Evolutionary conservation across 495 filamentous ascomycete species (phyloP).

Genomic region (Neurospora sp.): DNA sequence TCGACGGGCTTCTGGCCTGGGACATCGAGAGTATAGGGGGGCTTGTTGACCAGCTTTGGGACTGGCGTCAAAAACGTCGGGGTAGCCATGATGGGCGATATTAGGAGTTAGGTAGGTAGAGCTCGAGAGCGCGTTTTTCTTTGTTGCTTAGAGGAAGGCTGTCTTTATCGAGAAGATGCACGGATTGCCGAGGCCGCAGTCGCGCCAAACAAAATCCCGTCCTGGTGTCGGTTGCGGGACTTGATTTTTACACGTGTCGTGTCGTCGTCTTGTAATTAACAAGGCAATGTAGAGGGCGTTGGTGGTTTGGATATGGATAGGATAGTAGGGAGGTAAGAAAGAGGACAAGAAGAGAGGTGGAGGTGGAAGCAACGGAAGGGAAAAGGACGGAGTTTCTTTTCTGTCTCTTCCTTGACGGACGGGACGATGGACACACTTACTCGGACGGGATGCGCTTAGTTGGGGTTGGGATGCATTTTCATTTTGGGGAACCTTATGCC

Average conservation of each 20-base stretch:
- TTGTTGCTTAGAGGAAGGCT: neutral
- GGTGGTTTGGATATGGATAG: neutral
- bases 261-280: neutral
- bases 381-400: constrained; percentile 1
- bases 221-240: neutral
- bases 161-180: neutral
- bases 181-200: neutral
- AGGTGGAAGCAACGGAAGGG: neutral
- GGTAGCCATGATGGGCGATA: neutral
- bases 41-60: constrained; percentile 16
- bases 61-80: neutral
- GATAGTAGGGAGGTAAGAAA: neutral
- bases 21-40: constrained; percentile 71
- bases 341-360: neutral
- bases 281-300: neutral
- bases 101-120: neutral
- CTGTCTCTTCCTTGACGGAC: neutral
- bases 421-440: neutral
- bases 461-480: neutral
- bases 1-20: constrained; percentile 59
- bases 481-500: neutral
- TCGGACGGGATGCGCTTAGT: neutral
- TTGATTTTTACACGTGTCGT: neutral
- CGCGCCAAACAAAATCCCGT: neutral
- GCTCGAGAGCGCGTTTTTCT: neutral